phyloP scores from a whole-genome alignment of 768 basidiomycete species.

The Boletus coccyginus region DNA sequence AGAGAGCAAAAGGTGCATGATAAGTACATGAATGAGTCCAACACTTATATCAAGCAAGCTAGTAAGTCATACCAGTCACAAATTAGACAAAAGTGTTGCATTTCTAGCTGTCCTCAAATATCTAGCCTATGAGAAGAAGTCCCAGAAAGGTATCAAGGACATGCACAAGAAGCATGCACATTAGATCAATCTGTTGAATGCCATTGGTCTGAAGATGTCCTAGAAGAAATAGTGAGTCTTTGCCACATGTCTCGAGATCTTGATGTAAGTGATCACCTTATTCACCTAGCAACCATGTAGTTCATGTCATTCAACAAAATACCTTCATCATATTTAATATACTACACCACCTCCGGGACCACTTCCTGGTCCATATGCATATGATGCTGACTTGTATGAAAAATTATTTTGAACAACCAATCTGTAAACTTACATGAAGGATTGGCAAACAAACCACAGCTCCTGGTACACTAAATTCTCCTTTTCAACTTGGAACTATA shows the following conservation, averaged over 20 bases:
- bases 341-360: no score
- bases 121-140: conserved; percentile 74
- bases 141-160: conserved; percentile 68
- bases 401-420: no score
- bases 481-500: no score
- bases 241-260: not conserved
- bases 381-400: no score
- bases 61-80: conserved; percentile 34
- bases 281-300: conserved; percentile 56
- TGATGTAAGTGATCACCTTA: not conserved
- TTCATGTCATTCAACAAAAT: conserved; percentile 61
- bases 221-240: conserved; percentile 72
- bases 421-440: no score
- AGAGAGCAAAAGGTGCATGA: conserved; percentile 82
- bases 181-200: conserved; percentile 70
- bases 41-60: conserved; percentile 75
- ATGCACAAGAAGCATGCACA: conserved; percentile 71
- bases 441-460: no score
- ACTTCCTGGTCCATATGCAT: no score
- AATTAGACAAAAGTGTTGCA: not conserved
- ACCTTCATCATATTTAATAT: conserved; percentile 54
- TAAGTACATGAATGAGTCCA: conserved; percentile 61
- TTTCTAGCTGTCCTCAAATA: conserved; percentile 39
- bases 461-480: no score
- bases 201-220: conserved; percentile 73